A percentile compares a stretch with the other conserved stretches of the same genome.
Evolutionary conservation across 441 rosid genomes (phyloP).

Genomic region (Arabidopsis hybrid): DNA sequence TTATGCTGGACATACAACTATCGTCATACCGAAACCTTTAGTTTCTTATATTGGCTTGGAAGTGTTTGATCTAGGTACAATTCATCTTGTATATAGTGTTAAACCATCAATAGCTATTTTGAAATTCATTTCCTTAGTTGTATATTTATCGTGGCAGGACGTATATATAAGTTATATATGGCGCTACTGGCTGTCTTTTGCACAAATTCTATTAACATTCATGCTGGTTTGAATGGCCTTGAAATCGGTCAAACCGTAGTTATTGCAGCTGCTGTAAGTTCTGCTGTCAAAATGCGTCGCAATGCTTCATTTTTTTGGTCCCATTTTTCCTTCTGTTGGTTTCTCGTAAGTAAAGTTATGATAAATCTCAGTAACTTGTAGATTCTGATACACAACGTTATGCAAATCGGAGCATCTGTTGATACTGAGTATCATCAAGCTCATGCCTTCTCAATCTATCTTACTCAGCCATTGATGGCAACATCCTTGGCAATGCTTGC

Average conservation of each 20-base stretch:
- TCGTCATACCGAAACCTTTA: slow-evolving; percentile 94
- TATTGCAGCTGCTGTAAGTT: slow-evolving; percentile 88
- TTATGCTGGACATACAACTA: slow-evolving; percentile 97
- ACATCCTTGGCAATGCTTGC: slow-evolving; percentile 87
- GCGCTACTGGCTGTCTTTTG: slow-evolving; percentile 91
- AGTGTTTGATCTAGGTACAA: slow-evolving; percentile 82
- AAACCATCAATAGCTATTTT: not conserved
- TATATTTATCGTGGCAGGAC: slow-evolving; percentile 47
- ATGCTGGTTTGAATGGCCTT: slow-evolving; percentile 98
- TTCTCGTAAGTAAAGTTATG: slow-evolving; percentile 33
- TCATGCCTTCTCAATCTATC: slow-evolving; percentile 93
- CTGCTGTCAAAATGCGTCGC: slow-evolving; percentile 2
- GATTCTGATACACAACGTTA: slow-evolving; percentile 82
- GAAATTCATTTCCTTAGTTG: not conserved
- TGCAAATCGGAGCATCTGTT: slow-evolving; percentile 86
- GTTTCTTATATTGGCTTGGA: slow-evolving; percentile 74
- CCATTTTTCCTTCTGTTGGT: not conserved
- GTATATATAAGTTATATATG: slow-evolving; percentile 94
- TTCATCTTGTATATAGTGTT: slow-evolving; percentile 4
- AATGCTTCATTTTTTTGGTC: not conserved
- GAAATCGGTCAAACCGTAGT: slow-evolving; percentile 98
- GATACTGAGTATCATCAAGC: slow-evolving; percentile 85
- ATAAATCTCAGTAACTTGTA: slow-evolving; percentile 49
- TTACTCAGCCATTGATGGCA: slow-evolving; percentile 90
- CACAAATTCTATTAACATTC: slow-evolving; percentile 97